These are phyloP conservation scores for Pythium biforme DNA, from an alignment of 352 stramenopile genomes.

Conservation along the genomic window DNA sequence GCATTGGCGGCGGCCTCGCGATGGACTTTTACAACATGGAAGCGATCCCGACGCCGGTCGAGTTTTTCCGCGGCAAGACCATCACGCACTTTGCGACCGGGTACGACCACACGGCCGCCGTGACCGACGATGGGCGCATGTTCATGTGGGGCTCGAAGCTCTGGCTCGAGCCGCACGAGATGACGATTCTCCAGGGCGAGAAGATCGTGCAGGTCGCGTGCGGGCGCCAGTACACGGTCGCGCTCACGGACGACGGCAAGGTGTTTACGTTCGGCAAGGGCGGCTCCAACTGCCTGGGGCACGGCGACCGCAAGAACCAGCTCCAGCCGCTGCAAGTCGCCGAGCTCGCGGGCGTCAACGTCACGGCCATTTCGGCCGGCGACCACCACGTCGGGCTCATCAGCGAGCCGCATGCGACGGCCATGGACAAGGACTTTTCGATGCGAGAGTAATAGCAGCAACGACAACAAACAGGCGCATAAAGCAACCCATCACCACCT, in stretches of 20 bases:
- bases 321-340: slow-evolving; percentile 83
- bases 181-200: slow-evolving; percentile 75
- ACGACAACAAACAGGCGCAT: neutral
- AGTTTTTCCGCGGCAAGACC: slow-evolving; percentile 59
- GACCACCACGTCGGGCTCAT: slow-evolving; percentile 88
- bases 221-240: slow-evolving; percentile 84
- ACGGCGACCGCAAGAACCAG: slow-evolving; percentile 88
- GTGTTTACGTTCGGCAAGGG: slow-evolving; percentile 89
- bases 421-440: slow-evolving; percentile 83
- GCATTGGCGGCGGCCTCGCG: slow-evolving; percentile 82
- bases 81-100: slow-evolving; percentile 91
- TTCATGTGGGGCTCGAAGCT: slow-evolving; percentile 90
- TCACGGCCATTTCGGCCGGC: slow-evolving; percentile 81
- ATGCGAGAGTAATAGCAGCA: slow-evolving; percentile 46
- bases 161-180: slow-evolving; percentile 91
- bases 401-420: slow-evolving; percentile 57
- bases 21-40: slow-evolving; percentile 96
- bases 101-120: slow-evolving; percentile 89
- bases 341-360: slow-evolving; percentile 50
- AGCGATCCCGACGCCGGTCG: slow-evolving; percentile 85
- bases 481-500: too few species aligned
- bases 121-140: slow-evolving; percentile 72
- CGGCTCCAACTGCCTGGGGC: slow-evolving; percentile 84
- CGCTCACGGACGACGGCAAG: slow-evolving; percentile 64
- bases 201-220: slow-evolving; percentile 81